phyloP scores from a whole-genome alignment of 495 filamentous ascomycete genomes.

The Tuber magnatum region DNA sequence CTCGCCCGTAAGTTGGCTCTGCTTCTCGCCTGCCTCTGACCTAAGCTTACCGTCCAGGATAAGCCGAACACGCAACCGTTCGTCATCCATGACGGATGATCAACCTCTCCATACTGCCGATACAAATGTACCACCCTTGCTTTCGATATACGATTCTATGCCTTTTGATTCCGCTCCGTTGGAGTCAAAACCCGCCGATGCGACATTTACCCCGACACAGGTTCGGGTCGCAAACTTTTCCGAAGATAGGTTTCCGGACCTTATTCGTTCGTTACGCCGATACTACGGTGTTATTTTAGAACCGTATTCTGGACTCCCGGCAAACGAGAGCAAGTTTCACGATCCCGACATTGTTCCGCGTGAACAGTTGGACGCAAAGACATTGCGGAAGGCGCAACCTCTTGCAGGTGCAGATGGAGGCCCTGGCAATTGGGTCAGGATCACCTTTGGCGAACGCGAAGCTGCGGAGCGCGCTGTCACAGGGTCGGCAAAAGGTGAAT shows the following conservation, averaged over 20 bases:
- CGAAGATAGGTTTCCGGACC: slow-evolving; percentile 37
- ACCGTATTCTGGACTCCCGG: slow-evolving; percentile 36
- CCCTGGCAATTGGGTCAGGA: slow-evolving; percentile 34
- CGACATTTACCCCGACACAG: slow-evolving; percentile 38
- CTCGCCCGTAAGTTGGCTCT: slow-evolving; percentile 29
- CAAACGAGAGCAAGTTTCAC: slow-evolving; percentile 34
- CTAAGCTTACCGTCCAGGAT: slow-evolving; percentile 27
- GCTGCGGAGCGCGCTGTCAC: slow-evolving; percentile 34
- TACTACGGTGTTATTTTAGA: slow-evolving; percentile 39
- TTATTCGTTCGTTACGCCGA: slow-evolving; percentile 36
- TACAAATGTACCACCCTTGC: slow-evolving; percentile 33
- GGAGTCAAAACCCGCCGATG: slow-evolving; percentile 22
- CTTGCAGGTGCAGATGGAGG: slow-evolving; percentile 35
- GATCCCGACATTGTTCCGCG: slow-evolving; percentile 38
- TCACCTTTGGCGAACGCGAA: slow-evolving; percentile 37
- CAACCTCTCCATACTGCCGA: slow-evolving; percentile 21
- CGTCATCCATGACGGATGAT: slow-evolving; percentile 36
- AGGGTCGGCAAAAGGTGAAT: slow-evolving; percentile 29
- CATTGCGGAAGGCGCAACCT: slow-evolving; percentile 32
- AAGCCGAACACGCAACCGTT: slow-evolving; percentile 38
- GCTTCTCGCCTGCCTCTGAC: not conserved
- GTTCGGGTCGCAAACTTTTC: slow-evolving; percentile 37
- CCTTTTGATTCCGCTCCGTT: slow-evolving; percentile 29
- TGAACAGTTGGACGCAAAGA: slow-evolving; percentile 35
- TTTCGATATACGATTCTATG: slow-evolving; percentile 36